Conservation (phyloP, 495 filamentous ascomycete species). For the Neurospora sp. region DNA sequence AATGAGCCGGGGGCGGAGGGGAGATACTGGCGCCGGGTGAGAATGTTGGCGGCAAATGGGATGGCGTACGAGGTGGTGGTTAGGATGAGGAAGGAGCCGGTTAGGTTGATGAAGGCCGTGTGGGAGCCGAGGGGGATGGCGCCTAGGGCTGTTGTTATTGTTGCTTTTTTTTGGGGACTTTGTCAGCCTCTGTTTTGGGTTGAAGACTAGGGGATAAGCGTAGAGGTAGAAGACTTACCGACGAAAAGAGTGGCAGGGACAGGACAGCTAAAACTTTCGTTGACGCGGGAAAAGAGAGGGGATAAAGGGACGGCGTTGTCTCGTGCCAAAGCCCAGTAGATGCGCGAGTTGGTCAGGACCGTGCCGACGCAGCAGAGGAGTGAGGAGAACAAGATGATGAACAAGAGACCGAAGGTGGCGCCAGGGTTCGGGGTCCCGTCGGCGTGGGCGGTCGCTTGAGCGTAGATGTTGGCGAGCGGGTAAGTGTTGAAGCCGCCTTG, state of each 20-base stretch:
- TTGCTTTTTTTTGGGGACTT: constrained; percentile 10
- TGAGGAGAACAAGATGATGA: constrained; percentile 58
- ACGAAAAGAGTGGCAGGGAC: constrained; percentile 58
- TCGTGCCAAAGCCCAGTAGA: constrained; percentile 73
- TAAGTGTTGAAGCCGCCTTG: constrained; percentile 48
- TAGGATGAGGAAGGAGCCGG: constrained; percentile 65
- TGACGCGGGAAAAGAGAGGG: constrained; percentile 36
- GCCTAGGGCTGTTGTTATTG: constrained; percentile 55
- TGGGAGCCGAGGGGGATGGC: constrained; percentile 63
- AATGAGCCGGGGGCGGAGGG: constrained; percentile 50
- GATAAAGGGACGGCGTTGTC: constrained; percentile 55
- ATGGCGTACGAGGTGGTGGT: constrained; percentile 63
- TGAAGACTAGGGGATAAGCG: neutral
- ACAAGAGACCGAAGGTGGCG: constrained; percentile 53
- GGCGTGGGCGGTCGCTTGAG: constrained; percentile 54
- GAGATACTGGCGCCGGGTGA: constrained; percentile 54
- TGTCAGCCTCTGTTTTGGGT: neutral
- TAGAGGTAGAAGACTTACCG: constrained; percentile 14
- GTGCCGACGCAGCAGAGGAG: constrained; percentile 55
- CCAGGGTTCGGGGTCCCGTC: constrained; percentile 28
- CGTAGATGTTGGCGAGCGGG: constrained; percentile 70
- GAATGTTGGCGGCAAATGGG: constrained; percentile 64
- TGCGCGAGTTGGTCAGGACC: constrained; percentile 68
- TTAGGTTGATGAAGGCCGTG: constrained; percentile 68
- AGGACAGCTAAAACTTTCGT: constrained; percentile 48